Percentiles rank a stretch among this genome's conserved stretches.
phyloP scores from a whole-genome alignment of 345 rosid genomes.

The Lagerstroemia speciosa region DNA sequence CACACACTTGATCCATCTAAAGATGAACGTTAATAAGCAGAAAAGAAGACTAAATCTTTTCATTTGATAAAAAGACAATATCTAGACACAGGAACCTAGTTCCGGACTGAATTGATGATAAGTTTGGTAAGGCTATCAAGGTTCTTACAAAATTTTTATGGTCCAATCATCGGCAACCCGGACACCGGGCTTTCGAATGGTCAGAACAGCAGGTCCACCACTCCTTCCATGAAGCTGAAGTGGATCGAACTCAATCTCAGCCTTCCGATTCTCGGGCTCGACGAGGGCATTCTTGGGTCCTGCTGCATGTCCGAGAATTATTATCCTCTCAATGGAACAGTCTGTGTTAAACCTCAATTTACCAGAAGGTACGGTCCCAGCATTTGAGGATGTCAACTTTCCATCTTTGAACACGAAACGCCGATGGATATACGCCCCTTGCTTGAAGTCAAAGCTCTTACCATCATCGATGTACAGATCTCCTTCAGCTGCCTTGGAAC shows the following conservation, averaged over 20 bases:
- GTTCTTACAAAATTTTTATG: slow-evolving; percentile 45
- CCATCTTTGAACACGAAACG: slow-evolving; percentile 65
- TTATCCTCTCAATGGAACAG: slow-evolving; percentile 67
- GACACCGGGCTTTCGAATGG: slow-evolving; percentile 79
- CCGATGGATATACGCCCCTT: slow-evolving; percentile 74
- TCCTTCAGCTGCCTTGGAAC: slow-evolving; percentile 80
- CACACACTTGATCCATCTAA: not conserved
- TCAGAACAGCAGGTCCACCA: slow-evolving; percentile 37
- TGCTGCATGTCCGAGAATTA: slow-evolving; percentile 48
- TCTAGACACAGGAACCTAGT: not conserved
- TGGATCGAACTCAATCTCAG: slow-evolving; percentile 59
- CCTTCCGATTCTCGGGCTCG: slow-evolving; percentile 57
- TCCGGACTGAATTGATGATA: not conserved
- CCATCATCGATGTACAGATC: slow-evolving; percentile 96
- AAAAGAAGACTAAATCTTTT: not conserved
- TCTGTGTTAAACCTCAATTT: slow-evolving; percentile 42
- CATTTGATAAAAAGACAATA: not conserved
- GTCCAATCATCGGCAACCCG: slow-evolving; percentile 77
- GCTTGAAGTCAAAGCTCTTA: slow-evolving; percentile 58
- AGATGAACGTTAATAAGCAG: not conserved
- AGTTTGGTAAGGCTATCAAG: not conserved
- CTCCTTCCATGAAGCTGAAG: slow-evolving; percentile 34
- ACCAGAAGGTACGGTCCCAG: slow-evolving; percentile 22
- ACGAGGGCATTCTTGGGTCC: slow-evolving; percentile 49
- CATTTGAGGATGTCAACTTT: slow-evolving; percentile 48